These are phyloP conservation scores for Allodekkera sacchari DNA, from an alignment of 805 yeast species.

Conservation along the genomic window DNA sequence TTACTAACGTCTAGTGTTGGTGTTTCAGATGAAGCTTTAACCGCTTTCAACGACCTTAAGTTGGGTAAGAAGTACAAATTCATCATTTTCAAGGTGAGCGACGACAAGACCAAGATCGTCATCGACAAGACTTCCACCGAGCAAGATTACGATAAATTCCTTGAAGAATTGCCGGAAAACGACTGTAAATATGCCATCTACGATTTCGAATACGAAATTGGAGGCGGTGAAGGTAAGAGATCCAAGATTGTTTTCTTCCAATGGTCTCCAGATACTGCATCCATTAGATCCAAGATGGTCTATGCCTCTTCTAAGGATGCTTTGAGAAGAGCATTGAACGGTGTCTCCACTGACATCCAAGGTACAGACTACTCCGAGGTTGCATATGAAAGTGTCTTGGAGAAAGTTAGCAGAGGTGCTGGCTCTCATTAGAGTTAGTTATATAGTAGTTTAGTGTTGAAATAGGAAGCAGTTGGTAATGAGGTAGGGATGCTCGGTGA, in stretches of 20 bases:
- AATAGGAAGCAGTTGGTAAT: not conserved
- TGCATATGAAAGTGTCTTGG: conserved; percentile 87
- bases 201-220: conserved; percentile 91
- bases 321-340: conserved; percentile 93
- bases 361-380: conserved; percentile 98
- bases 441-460: no score
- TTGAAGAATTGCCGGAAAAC: conserved; percentile 86
- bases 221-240: conserved; percentile 88
- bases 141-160: conserved; percentile 72
- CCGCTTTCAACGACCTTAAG: conserved; percentile 93
- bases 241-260: conserved; percentile 64
- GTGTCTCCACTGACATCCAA: conserved; percentile 89
- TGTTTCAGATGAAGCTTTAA: conserved; percentile 78
- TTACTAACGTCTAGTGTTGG: conserved; percentile 46
- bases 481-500: not conserved
- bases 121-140: conserved; percentile 79
- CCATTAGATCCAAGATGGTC: conserved; percentile 92
- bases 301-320: conserved; percentile 98
- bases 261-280: conserved; percentile 98
- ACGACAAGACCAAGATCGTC: conserved; percentile 78
- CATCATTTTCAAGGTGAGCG: conserved; percentile 74
- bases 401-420: conserved; percentile 79
- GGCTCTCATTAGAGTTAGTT: conserved; percentile 50
- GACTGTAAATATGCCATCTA: conserved; percentile 95
- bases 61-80: conserved; percentile 85